Base-by-base conservation (phyloP, 129 eudicot species). In the Flaveria robusta region DNA sequence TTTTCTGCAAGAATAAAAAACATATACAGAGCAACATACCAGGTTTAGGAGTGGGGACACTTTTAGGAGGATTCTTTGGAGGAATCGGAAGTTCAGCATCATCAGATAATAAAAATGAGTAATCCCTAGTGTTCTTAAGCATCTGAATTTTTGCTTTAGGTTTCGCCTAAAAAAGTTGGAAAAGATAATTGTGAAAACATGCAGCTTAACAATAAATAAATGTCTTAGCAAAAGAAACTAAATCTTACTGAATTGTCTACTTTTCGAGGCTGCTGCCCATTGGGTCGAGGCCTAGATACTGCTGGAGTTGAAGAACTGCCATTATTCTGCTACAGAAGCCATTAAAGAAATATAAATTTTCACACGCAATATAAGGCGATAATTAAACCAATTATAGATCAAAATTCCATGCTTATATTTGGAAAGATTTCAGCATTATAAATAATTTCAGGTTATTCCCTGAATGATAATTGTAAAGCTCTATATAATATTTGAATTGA, bases 31-130 rank as follows among this genome's bases (percentile, higher is more conserved):
- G 77, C 23, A 62, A 74, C 89, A 74, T 69, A 94, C 97, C 99
- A 47, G 92, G 64, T 63, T 45, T 83, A 45, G 83, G 82, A 67
- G 78, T 68, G 27, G 83, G 83, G 23, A 68, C 78, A 63, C 74
- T 85, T 77, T 74, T 78, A 3, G 77, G 91, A 26, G 87, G 88
- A 34, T 62, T 84, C 67, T 86, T 88, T 34, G 79, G 64, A 37
- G 93, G 90, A 59, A 82, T 77, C 23, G 99, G 97, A 75, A 87
- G 70, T 63, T 91, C 99, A 9, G 96, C 92, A 85, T 91, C 99
- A 77, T 95, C 97, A 7, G 96, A 89, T 71, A 94, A 82, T 7
- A 95, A 75, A 78, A 89, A 91, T 14, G 99, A 95, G 75, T 91
- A 95, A 74, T 95, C 99, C 72, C 99, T 91, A 1, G 94, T 91